These are phyloP conservation scores for Earliella scabrosa DNA, from an alignment of 1,284 basidiomycete species.

Conservation along the genomic window DNA sequence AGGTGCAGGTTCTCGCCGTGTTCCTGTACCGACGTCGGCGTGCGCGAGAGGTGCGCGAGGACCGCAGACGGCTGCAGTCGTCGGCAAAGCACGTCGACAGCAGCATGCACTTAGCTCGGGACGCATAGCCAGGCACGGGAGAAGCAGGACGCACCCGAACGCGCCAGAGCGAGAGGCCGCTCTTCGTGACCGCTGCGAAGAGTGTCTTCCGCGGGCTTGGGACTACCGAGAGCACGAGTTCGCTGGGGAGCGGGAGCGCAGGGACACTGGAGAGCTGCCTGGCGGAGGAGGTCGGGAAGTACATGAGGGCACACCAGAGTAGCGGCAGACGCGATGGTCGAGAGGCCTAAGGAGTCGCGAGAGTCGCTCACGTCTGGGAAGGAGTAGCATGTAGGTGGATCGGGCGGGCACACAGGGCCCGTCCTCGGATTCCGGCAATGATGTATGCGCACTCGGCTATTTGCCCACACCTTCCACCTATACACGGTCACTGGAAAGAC, in stretches of 20 bases:
- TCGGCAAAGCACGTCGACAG: not conserved
- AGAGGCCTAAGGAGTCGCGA: conserved; percentile 1
- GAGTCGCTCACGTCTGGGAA: conserved; percentile 9
- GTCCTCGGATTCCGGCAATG: conserved; percentile 1
- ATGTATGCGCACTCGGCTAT: not conserved
- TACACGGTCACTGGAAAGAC: not conserved
- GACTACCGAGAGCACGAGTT: conserved; percentile 61
- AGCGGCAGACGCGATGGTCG: not conserved
- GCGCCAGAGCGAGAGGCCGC: conserved; percentile 79
- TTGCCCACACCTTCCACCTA: not conserved
- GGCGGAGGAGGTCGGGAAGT: conserved; percentile 82
- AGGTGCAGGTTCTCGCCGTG: conserved; percentile 79
- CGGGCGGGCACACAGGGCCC: not conserved
- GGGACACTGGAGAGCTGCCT: conserved; percentile 70
- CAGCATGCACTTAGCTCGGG: not conserved
- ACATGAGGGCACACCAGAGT: conserved; percentile 53
- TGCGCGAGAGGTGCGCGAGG: conserved; percentile 76
- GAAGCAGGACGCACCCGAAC: conserved; percentile 66
- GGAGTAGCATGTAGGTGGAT: conserved; percentile 13
- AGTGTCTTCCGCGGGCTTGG: conserved; percentile 77
- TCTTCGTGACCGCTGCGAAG: conserved; percentile 76
- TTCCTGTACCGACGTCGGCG: conserved; percentile 74
- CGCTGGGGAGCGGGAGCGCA: conserved; percentile 64
- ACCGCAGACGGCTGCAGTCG: conserved; percentile 75
- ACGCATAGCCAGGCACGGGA: not conserved